Evolutionary conservation across 768 basidiomycete genomes (phyloP).

Genomic region (Rhizopogon rudus): DNA sequence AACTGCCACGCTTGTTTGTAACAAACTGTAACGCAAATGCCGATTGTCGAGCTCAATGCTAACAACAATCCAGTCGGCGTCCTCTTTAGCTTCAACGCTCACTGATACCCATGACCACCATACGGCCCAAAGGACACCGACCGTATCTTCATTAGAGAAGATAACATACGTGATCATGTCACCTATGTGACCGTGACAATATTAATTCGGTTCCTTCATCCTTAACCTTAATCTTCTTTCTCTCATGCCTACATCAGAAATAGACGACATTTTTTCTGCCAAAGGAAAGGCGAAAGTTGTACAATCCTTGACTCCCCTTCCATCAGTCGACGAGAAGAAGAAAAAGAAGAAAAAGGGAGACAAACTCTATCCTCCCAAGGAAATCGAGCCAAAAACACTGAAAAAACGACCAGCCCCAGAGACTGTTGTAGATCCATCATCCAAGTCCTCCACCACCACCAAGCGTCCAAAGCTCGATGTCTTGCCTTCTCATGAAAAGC

Average conservation of each 20-base stretch:
- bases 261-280: constrained; percentile 78
- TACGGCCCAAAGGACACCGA: too few species aligned
- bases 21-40: not conserved
- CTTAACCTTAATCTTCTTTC: constrained; percentile 8
- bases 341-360: constrained; percentile 38
- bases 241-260: constrained; percentile 60
- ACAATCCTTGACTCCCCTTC: constrained; percentile 25
- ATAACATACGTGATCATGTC: not conserved
- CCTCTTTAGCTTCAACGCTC: too few species aligned
- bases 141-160: too few species aligned
- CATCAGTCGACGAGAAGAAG: constrained; percentile 28
- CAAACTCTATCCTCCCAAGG: not conserved
- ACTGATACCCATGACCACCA: not conserved
- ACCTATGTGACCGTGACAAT: not conserved
- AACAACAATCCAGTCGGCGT: too few species aligned
- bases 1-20: not conserved
- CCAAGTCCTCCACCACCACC: constrained; percentile 15
- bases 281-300: constrained; percentile 33
- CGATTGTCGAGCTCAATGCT: constrained; percentile 1
- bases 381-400: constrained; percentile 12
- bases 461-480: constrained; percentile 37
- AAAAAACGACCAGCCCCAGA: constrained; percentile 39
- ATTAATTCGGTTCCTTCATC: constrained; percentile 3
- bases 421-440: constrained; percentile 65
- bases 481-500: constrained; percentile 16